These are phyloP conservation scores for Anthracocystis panici-leucophaei DNA, from an alignment of 1,284 basidiomycete species.

Conservation along the genomic window DNA sequence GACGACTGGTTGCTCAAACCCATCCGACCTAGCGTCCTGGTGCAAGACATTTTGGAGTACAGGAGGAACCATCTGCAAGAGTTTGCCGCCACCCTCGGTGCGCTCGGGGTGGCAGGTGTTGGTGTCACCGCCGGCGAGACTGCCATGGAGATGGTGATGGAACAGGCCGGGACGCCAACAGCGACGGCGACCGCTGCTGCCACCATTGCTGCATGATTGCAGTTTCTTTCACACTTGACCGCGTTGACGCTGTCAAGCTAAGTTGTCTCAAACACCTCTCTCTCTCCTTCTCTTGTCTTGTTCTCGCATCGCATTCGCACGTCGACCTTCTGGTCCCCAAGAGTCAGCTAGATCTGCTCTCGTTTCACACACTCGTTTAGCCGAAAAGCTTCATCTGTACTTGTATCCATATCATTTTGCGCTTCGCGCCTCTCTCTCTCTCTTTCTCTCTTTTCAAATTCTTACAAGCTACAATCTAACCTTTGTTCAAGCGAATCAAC, in stretches of 20 bases:
- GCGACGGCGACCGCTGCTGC: slow-evolving; percentile 6
- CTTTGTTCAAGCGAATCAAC: neutral
- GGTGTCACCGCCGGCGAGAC: slow-evolving; percentile 28
- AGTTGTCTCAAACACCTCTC: neutral
- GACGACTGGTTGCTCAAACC: slow-evolving; percentile 61
- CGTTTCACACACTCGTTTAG: neutral
- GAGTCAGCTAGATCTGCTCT: slow-evolving; percentile 27
- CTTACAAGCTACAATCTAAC: neutral
- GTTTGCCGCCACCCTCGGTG: slow-evolving; percentile 33
- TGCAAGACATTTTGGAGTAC: slow-evolving; percentile 46
- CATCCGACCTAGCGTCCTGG: slow-evolving; percentile 38
- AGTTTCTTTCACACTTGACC: neutral
- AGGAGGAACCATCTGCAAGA: slow-evolving; percentile 38
- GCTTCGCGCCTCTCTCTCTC: slow-evolving; percentile 5
- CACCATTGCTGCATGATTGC: slow-evolving; percentile 13
- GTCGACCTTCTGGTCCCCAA: neutral
- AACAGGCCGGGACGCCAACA: slow-evolving; percentile 28
- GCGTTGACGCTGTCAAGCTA: neutral
- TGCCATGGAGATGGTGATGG: slow-evolving; percentile 39
- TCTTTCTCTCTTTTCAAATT: slow-evolving; percentile 8
- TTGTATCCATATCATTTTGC: slow-evolving; percentile 13
- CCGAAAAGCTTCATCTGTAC: neutral
- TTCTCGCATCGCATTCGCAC: slow-evolving; percentile 32
- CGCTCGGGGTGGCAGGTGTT: slow-evolving; percentile 17
- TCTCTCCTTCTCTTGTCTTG: neutral